Evolutionary conservation across 164 flowering plant genomes (phyloP), one percentile per base, ranked within the genome.

Genomic region (Stephania cephalantha): DNA sequence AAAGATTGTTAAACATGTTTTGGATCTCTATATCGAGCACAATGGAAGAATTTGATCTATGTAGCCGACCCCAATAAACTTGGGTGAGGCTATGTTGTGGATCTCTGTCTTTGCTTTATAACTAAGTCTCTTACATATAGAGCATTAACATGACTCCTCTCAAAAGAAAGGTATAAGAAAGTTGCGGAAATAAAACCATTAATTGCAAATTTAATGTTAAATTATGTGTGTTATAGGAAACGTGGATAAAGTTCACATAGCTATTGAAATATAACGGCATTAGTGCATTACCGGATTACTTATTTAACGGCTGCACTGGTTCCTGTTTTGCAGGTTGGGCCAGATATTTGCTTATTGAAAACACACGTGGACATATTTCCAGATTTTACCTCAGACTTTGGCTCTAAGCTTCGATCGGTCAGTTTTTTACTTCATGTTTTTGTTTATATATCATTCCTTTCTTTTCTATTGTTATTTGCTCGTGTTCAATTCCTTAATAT

Each of bases 281-380:
- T 18, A 58, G 7, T 10, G 55, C 64, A 12, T 15, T 58, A 58
- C 64, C 5, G 5, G 64, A 7, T 15, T 50, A 50, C 15, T 50
- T 50, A 11, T 15, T 15, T 18, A 58, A 58, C 6, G 64, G 64
- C 18, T 18, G 7, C 64, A 17, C 10, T 22, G 46, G 29, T n/a
- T 70, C 30, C 18, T 75, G 48, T 71, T 70, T 13, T 84, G 86
- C 87, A 93, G 99, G 94, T 93, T 82, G 99, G 99, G 71, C 97
- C 91, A 17, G 96, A 95, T 79, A 95, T 95, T 46, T 95, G 99
- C 79, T 75, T 95, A 68, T 78, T 93, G 84, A 93, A 95, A 82
- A 93, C 99, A 22, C 99, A 95, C 82, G 99, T 93, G 75, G 99
- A 95, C 71, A 95, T 95, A 74, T 85, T 95, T 29, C 97, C 97